Evolutionary conservation across 2,329 filamentous ascomycete genomes (phyloP).

Genomic region (Arthroderma sp.): DNA sequence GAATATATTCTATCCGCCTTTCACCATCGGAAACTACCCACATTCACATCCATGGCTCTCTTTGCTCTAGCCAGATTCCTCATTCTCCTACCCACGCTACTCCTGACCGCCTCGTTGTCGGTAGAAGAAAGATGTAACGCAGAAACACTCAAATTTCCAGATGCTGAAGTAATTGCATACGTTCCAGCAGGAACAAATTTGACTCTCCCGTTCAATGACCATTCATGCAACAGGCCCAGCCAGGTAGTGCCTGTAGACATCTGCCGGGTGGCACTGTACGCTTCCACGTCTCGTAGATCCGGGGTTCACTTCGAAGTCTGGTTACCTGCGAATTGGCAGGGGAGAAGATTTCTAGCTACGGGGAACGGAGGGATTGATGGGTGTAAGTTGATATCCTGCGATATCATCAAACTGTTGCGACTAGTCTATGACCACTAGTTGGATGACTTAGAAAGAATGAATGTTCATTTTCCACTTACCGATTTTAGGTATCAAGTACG

Average conservation of each 20-base stretch:
- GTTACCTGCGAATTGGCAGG: not conserved
- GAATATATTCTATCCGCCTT: not conserved
- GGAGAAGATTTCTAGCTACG: not conserved
- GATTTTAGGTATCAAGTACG: conserved; percentile 28
- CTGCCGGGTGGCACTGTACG: conserved; percentile 24
- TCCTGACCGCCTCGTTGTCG: not conserved
- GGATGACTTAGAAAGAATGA: too few species aligned
- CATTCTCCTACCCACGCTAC: not conserved
- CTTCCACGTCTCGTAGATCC: conserved; percentile 25
- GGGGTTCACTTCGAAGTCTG: conserved; percentile 29
- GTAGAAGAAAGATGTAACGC: not conserved
- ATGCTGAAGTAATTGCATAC: not conserved
- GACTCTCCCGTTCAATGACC: conserved; percentile 19
- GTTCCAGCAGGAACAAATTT: not conserved
- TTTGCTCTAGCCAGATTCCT: not conserved
- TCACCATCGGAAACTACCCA: not conserved
- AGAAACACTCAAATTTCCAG: not conserved
- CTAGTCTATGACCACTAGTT: too few species aligned
- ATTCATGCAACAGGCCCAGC: conserved; percentile 20
- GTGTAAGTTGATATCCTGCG: conserved; percentile 1
- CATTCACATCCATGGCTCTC: not conserved
- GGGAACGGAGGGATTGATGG: conserved; percentile 7
- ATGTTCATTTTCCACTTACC: not conserved
- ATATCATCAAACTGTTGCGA: not conserved
- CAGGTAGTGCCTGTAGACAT: conserved; percentile 22